These are phyloP conservation scores for Amylocarpus encephaloides DNA, from an alignment of 2,329 filamentous ascomycete species.

Conservation along the genomic window DNA sequence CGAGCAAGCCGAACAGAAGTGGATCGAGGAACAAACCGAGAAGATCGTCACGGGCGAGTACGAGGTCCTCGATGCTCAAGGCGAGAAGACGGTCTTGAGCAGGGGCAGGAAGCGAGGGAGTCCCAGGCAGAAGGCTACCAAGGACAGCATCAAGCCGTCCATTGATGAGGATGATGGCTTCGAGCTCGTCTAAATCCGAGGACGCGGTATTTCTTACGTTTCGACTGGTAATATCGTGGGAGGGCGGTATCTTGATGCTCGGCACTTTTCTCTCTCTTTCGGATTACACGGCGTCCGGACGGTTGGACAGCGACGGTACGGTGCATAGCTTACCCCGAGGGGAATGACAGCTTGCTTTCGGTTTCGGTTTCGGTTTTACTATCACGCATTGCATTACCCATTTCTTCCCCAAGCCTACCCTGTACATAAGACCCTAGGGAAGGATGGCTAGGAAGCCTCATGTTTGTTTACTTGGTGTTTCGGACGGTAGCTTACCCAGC, in stretches of 20 bases:
- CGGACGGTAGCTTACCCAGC: not conserved
- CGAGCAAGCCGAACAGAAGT: slow-evolving; percentile 30
- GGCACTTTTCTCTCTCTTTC: slow-evolving; percentile 6
- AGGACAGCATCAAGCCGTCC: slow-evolving; percentile 9
- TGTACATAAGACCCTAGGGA: slow-evolving; percentile 19
- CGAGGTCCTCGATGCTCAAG: slow-evolving; percentile 30
- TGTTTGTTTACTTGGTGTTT: slow-evolving; percentile 4
- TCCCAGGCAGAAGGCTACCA: slow-evolving; percentile 25
- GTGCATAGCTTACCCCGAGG: slow-evolving; percentile 23
- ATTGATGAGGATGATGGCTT: slow-evolving; percentile 30
- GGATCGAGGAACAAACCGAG: slow-evolving; percentile 29
- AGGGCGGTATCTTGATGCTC: slow-evolving; percentile 6
- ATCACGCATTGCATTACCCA: slow-evolving; percentile 1
- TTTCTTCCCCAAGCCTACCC: slow-evolving; percentile 18
- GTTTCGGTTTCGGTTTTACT: not conserved
- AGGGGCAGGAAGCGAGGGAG: slow-evolving; percentile 23
- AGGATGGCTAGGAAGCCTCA: slow-evolving; percentile 23
- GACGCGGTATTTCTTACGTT: not conserved
- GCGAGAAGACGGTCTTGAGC: slow-evolving; percentile 24
- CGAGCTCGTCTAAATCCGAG: slow-evolving; percentile 31
- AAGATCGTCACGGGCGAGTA: slow-evolving; percentile 30
- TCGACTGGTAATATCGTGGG: not conserved
- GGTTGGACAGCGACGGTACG: slow-evolving; percentile 4
- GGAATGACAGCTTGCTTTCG: slow-evolving; percentile 22
- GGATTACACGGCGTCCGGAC: slow-evolving; percentile 11